phyloP scores from a whole-genome alignment of 768 basidiomycete species.

The Kwoniella shandongensis region DNA sequence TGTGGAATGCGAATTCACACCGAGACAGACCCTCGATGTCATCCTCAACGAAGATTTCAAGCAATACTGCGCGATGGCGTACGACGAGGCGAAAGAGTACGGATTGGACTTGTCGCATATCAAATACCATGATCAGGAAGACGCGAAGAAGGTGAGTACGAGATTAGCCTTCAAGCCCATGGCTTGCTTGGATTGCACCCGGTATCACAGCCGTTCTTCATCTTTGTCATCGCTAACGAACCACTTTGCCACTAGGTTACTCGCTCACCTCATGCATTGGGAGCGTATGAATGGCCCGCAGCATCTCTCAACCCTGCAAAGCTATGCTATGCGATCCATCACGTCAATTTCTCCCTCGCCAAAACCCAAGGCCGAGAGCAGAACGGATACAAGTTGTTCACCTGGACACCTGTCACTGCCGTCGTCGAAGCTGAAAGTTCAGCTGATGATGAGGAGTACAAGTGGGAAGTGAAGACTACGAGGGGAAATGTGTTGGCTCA shows the following conservation, averaged over 20 bases:
- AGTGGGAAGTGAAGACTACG: conserved; percentile 64
- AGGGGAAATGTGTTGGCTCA: conserved; percentile 64
- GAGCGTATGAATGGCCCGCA: conserved; percentile 8
- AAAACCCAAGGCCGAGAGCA: no score
- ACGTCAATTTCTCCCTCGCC: background rate
- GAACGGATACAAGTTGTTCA: conserved; percentile 6
- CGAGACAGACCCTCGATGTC: conserved; percentile 40
- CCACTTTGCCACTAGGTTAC: background rate
- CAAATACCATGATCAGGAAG: background rate
- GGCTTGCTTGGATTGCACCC: no score
- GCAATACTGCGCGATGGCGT: conserved; percentile 5
- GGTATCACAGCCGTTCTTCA: no score
- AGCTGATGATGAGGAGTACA: background rate
- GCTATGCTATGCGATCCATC: conserved; percentile 9
- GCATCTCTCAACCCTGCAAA: conserved; percentile 11
- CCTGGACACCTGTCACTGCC: conserved; percentile 2
- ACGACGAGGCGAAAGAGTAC: background rate
- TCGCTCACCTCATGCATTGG: background rate
- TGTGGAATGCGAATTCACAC: conserved; percentile 48
- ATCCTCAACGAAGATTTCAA: conserved; percentile 39
- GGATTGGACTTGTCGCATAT: conserved; percentile 4
- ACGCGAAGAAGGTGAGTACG: conserved; percentile 4
- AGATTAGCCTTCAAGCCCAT: no score
- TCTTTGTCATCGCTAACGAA: no score
- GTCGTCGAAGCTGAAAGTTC: background rate